phyloP scores from a whole-genome alignment of 106 monocot genomes.

The Phalaenopsis equestris region DNA sequence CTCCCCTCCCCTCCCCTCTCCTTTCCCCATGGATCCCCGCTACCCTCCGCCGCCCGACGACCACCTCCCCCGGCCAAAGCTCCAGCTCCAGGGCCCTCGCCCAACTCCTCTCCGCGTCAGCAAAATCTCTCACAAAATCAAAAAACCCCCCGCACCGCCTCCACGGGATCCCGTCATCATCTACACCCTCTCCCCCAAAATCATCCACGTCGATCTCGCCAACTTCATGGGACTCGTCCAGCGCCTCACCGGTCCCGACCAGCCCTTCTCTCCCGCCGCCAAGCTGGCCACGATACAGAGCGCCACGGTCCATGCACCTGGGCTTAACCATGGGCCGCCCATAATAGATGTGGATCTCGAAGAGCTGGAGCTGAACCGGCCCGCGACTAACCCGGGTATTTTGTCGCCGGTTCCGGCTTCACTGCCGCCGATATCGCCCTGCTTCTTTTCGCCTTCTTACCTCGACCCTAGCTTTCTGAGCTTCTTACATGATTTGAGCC shows the following conservation, averaged over 20 bases:
- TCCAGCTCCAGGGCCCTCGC: slow-evolving; percentile 48
- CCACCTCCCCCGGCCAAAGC: slow-evolving; percentile 8
- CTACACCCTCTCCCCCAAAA: slow-evolving; percentile 47
- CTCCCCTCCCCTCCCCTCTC: background rate
- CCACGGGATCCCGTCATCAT: slow-evolving; percentile 35
- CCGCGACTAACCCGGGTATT: slow-evolving; percentile 24
- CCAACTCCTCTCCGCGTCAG: slow-evolving; percentile 41
- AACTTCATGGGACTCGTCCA: slow-evolving; percentile 51
- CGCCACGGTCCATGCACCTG: background rate
- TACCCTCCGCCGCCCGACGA: background rate
- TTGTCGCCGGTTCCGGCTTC: slow-evolving; percentile 44
- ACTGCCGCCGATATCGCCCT: slow-evolving; percentile 32
- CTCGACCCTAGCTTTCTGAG: slow-evolving; percentile 27
- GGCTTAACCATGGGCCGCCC: background rate
- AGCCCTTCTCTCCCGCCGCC: slow-evolving; percentile 20
- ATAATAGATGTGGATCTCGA: background rate
- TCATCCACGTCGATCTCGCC: slow-evolving; percentile 36
- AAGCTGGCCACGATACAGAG: slow-evolving; percentile 14
- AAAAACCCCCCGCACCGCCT: slow-evolving; percentile 8
- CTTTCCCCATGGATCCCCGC: slow-evolving; percentile 9
- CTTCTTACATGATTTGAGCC: slow-evolving; percentile 36
- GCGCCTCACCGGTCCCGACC: slow-evolving; percentile 34
- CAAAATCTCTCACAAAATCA: slow-evolving; percentile 47
- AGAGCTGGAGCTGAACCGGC: background rate
- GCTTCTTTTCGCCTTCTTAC: slow-evolving; percentile 33